A percentile compares a stretch with the other conserved stretches of the same genome.
phyloP scores from a whole-genome alignment of 176 grass and related monocot genomes.

The Triticum aestivum region IWGSC_CS_RefSeq_v2.1 NC_057808.1:428324749-428325248 shows the following conservation, averaged over 20 bases:
- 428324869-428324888: neutral
- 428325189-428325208: neutral
- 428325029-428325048: constrained; percentile 30
- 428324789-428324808: constrained; percentile 13
- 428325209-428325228: neutral
- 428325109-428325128: neutral
- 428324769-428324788: constrained; percentile 40
- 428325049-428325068: neutral
- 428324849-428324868: constrained; percentile 30
- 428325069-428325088: neutral
- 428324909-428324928: constrained; percentile 6
- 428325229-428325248: constrained; percentile 29
- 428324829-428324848: constrained; percentile 20
- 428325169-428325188: neutral
- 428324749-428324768: constrained; percentile 4
- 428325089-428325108: neutral
- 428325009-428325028: constrained; percentile 50
- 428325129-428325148: neutral
- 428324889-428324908: constrained; percentile 3
- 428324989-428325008: neutral
- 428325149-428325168: too few relatives aligned
- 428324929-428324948: neutral
- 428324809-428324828: constrained; percentile 43
- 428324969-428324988: neutral
- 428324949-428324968: neutral